Evolutionary conservation across 306 rosid genomes (phyloP), one percentile per base, ranked within the genome.

Genomic region (Begonia loranthoides): DNA sequence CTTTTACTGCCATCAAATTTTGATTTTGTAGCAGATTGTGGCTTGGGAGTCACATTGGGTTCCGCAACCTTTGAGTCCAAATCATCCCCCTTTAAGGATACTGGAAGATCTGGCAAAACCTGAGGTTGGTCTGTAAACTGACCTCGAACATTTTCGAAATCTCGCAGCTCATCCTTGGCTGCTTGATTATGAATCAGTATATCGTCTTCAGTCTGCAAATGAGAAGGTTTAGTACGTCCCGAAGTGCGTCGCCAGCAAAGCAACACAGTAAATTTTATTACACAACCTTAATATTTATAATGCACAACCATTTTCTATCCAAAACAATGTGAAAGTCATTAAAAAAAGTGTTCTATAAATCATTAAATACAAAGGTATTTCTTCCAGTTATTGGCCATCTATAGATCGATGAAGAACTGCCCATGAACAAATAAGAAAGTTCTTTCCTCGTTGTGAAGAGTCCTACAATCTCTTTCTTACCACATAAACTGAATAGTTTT

Each of bases 161-260:
- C 66, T 13, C 55, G 76, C 60, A 55, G 50, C 72, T 70, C 82
- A 53, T 82, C 78, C 72, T 66, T 65, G 24, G 56, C 70, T 15
- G 36, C 54, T 34, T 44, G 59, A 59, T 75, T 65, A 39, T 66
- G 66, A 58, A 68, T 15, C 45, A 60, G 62, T 58, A 59, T 24
- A 19, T 19, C 72, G 12, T 71, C 69, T 60, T 54, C 60, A 41
- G 44, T 43, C 65, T 60, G 57, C 28, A 60, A 41, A 28, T 28
- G 52, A 49, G 1, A 49, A 49, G 21, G 36, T 28, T 28, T 28
- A 28, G 4, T 28, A 50, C 41, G 38, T 58, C 16, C 54, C 13
- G 15, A 44, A 34, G 45, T 34, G 54, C 9, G 9, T 28, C 9
- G 36, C 36, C 36, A 28, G 8, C 36, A 28, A 4, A 28, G 36